These are phyloP conservation scores for Paramecium primaurelia DNA, from an alignment of 73 alveolate species.

Conservation along the genomic window DNA sequence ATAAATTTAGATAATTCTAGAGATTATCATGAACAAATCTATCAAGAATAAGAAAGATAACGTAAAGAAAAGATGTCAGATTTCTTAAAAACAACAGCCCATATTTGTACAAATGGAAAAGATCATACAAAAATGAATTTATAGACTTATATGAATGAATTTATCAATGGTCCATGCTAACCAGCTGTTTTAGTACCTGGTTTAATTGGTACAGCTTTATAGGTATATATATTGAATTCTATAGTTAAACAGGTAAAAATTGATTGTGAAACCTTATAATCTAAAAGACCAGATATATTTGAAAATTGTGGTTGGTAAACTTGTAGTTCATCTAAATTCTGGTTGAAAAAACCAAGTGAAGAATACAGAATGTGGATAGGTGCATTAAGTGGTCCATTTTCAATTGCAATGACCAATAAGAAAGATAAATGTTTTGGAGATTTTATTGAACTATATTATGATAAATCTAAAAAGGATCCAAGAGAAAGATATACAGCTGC, in stretches of 20 bases:
- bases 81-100: neutral
- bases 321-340: slow-evolving; percentile 31
- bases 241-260: neutral
- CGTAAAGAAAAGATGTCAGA: neutral
- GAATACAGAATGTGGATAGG: slow-evolving; percentile 64
- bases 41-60: slow-evolving; percentile 15
- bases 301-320: slow-evolving; percentile 62
- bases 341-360: slow-evolving; percentile 44
- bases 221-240: neutral
- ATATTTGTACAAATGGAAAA: slow-evolving; percentile 24
- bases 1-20: neutral
- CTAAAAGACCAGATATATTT: slow-evolving; percentile 35
- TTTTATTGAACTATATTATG: slow-evolving; percentile 24
- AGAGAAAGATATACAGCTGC: slow-evolving; percentile 27
- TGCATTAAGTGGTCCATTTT: neutral
- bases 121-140: neutral
- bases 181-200: slow-evolving; percentile 56
- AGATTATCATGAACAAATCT: neutral
- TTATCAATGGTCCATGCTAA: slow-evolving; percentile 44
- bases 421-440: slow-evolving; percentile 59
- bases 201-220: slow-evolving; percentile 44
- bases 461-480: slow-evolving; percentile 6
- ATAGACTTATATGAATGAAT: neutral
- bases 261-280: slow-evolving; percentile 50
- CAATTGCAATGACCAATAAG: neutral